These are phyloP conservation scores for Dendrobium chrysotoxum DNA, from an alignment of 106 monocot species.

Conservation along the genomic window DNA sequence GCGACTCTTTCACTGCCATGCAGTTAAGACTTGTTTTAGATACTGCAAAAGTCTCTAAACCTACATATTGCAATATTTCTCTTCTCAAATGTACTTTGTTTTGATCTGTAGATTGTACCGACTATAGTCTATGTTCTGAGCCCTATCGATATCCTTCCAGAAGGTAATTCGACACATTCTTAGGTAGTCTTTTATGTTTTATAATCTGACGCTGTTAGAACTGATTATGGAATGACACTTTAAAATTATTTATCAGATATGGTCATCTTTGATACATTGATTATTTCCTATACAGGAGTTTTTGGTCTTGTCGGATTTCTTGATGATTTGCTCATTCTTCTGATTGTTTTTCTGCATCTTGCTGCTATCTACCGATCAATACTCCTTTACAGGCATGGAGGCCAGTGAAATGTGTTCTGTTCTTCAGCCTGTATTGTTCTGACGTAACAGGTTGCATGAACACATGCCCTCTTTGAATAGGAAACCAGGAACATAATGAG, in stretches of 20 bases:
- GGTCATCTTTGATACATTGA: neutral
- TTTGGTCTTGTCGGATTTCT: constrained; percentile 66
- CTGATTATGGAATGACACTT: too few species aligned
- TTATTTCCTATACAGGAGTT: constrained; percentile 25
- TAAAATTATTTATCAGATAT: too few species aligned
- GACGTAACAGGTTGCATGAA: neutral
- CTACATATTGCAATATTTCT: too few species aligned
- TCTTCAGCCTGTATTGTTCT: neutral
- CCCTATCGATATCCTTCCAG: constrained; percentile 83
- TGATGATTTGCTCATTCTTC: constrained; percentile 74
- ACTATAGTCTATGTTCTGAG: constrained; percentile 73
- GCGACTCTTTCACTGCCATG: too few species aligned
- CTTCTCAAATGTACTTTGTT: neutral
- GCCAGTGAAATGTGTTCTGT: constrained; percentile 25
- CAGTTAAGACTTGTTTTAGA: too few species aligned
- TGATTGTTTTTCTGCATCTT: constrained; percentile 87
- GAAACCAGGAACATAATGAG: too few species aligned
- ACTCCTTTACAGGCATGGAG: constrained; percentile 77
- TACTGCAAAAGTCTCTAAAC: too few species aligned
- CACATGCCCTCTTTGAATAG: neutral
- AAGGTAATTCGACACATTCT: constrained; percentile 35
- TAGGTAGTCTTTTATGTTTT: neutral
- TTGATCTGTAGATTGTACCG: constrained; percentile 40
- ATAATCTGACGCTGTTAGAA: neutral
- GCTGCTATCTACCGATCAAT: constrained; percentile 79